Conservation (phyloP, 2,329 filamentous ascomycete genomes). For the Paecilomyces variotii region DNA sequence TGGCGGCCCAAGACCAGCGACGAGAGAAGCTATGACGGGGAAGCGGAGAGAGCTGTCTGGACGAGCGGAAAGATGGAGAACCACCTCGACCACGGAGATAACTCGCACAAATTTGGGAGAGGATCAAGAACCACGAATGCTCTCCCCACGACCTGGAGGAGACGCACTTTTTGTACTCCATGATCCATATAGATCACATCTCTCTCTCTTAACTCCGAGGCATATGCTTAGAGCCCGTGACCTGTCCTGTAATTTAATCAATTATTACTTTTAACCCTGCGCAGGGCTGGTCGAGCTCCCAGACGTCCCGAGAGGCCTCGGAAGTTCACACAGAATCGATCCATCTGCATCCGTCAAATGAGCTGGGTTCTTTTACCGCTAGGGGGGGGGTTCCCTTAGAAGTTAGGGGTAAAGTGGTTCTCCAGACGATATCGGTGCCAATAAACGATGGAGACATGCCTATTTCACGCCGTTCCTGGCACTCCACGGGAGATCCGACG, state of each 20-base stretch:
- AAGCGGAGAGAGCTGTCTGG: conserved; percentile 1
- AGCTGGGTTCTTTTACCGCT: neutral
- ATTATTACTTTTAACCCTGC: neutral
- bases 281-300: neutral
- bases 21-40: neutral
- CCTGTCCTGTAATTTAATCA: neutral
- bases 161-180: neutral
- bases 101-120: neutral
- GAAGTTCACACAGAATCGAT: neutral
- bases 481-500: neutral
- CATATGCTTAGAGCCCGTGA: neutral
- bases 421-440: neutral
- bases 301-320: neutral
- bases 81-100: neutral
- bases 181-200: neutral
- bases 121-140: neutral
- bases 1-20: neutral
- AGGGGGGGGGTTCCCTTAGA: no score
- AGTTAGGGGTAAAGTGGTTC: neutral
- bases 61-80: conserved; percentile 1
- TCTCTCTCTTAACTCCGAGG: neutral
- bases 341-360: neutral
- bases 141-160: neutral
- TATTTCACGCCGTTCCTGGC: neutral
- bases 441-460: neutral